Percentiles rank a stretch among this genome's conserved stretches.
phyloP scores from a whole-genome alignment of 1,139 yeast species.

The Taphrina sp. region DNA sequence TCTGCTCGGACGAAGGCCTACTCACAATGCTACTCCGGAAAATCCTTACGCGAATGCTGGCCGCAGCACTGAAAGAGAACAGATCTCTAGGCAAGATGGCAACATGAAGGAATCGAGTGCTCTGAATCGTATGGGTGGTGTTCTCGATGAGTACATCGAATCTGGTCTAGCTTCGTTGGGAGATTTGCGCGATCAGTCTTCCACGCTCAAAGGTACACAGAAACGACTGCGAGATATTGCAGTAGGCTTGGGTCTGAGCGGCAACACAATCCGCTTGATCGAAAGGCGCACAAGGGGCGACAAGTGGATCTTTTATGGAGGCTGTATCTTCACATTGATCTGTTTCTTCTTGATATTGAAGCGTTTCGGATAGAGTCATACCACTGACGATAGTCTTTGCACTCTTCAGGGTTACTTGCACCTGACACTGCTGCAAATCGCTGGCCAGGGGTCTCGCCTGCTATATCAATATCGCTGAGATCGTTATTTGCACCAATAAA shows the following conservation, averaged over 20 bases:
- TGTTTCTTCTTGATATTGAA: slow-evolving; percentile 68
- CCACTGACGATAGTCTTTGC: no score
- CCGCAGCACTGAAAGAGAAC: slow-evolving; percentile 2
- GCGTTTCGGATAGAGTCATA: slow-evolving; percentile 66
- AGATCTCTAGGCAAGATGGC: slow-evolving; percentile 31
- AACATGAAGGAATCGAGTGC: slow-evolving; percentile 47
- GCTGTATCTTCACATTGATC: slow-evolving; percentile 61
- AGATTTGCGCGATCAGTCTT: slow-evolving; percentile 82
- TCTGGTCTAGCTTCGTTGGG: slow-evolving; percentile 85
- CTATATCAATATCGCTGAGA: no score
- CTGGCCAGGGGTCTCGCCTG: no score
- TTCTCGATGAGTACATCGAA: slow-evolving; percentile 82
- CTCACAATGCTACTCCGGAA: slow-evolving; percentile 29
- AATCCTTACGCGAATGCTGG: slow-evolving; percentile 25
- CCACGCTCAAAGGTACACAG: slow-evolving; percentile 63
- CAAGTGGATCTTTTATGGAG: slow-evolving; percentile 81
- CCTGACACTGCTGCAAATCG: no score
- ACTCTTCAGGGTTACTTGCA: no score
- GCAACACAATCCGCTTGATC: slow-evolving; percentile 75
- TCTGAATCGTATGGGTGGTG: slow-evolving; percentile 69
- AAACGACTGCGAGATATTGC: slow-evolving; percentile 66
- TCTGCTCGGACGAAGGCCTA: slow-evolving; percentile 26
- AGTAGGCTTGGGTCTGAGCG: slow-evolving; percentile 80
- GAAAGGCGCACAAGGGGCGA: slow-evolving; percentile 87
- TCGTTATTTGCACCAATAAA: no score